Conservation (phyloP, 306 rosid species). For the Prunus davidiana region DNA sequence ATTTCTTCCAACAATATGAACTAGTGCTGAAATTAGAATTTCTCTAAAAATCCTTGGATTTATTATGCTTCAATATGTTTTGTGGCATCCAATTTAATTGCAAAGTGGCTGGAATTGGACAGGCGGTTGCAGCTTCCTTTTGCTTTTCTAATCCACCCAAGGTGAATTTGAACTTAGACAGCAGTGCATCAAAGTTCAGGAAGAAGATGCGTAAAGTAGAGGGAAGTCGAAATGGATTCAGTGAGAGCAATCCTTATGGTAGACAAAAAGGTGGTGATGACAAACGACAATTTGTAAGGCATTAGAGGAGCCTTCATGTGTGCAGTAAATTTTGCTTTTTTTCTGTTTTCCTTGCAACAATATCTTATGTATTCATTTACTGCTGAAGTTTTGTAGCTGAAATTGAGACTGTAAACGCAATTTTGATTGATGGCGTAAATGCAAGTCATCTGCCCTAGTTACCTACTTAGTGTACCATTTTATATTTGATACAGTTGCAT, state of each 20-base stretch:
- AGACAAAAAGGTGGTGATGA: constrained; percentile 35
- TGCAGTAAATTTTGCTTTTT: constrained; percentile 7
- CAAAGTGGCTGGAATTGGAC: constrained; percentile 17
- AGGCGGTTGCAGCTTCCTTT: constrained; percentile 86
- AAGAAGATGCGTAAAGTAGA: constrained; percentile 52
- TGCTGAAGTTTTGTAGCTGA: neutral
- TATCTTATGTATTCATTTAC: neutral
- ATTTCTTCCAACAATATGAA: too few relatives aligned
- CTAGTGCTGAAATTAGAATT: too few relatives aligned
- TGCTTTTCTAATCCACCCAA: constrained; percentile 88
- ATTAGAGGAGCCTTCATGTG: constrained; percentile 16
- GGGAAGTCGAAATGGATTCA: constrained; percentile 61
- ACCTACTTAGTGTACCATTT: too few relatives aligned
- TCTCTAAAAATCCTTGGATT: too few relatives aligned
- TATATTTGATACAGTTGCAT: too few relatives aligned
- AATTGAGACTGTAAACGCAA: neutral
- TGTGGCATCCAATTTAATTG: too few relatives aligned
- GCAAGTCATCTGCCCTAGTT: neutral
- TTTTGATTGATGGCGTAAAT: neutral
- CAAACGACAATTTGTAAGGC: constrained; percentile 34
- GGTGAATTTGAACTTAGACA: constrained; percentile 73
- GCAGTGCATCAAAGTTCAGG: constrained; percentile 74
- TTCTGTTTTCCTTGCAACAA: neutral
- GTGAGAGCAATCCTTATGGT: constrained; percentile 69
- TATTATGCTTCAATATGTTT: too few relatives aligned